Evolutionary conservation across 768 basidiomycete species (phyloP), one percentile per base, ranked within the genome.

Genomic region (Auriscalpium microsporum): DNA sequence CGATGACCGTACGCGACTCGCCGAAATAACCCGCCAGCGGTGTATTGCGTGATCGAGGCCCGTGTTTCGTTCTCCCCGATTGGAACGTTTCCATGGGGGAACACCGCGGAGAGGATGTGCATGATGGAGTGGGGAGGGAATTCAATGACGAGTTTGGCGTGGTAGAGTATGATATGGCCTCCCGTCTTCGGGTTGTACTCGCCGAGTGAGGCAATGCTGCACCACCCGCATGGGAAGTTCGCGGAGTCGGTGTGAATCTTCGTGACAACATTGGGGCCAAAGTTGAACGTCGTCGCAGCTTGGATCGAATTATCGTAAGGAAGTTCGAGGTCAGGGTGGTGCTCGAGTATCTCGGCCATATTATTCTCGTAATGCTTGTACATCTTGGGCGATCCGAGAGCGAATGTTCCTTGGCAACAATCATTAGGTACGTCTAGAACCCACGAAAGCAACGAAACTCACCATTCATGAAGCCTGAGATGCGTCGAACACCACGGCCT

Each of bases 41-140:
- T 54, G 48, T 65, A 65, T 35, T 59, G 58, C 8, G 62, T 60
- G 21, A 65, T 53, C 0, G 61, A 59, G 23, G 16, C 28, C 7
- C 56, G 53, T 8, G 2, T 16, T 19, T 65, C 58, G 10, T 42
- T 34, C 1, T 23, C 52, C 45, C 45, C 56, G 34, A 61, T 48
- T n/a, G 38, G 48, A 28, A 37, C 45, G 57, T 56, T 64, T 53
- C 55, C 49, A 48, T 61, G 60, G 5, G 17, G 42, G 33, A 56
- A 8, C 10, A 44, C 35, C 3, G 58, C 58, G 8, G 62, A 64
- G 1, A 57, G 59, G n/a, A 61, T 61, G 17, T 58, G 49, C n/a
- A 59, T 34, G 33, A 33, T 51, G 45, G 57, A 53, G 9, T 58
- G 53, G 23, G 58, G 49, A 4, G 59, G 63, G 40, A 61, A 58